Percentiles rank a stretch among this genome's conserved stretches.
Conservation (phyloP, 768 basidiomycete genomes). For the Leccinum barrowsii region DNA sequence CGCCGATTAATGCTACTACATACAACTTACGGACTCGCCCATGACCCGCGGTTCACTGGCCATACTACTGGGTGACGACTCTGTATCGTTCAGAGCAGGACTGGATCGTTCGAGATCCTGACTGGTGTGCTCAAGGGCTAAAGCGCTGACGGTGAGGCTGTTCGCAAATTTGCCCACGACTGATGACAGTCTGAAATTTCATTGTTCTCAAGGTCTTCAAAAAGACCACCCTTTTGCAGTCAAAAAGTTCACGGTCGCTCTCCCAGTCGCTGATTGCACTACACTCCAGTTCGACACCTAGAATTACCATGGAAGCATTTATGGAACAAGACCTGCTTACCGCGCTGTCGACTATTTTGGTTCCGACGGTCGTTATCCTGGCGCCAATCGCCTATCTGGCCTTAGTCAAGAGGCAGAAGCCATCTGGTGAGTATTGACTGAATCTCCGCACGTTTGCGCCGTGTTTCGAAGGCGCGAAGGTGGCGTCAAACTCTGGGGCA, state of each 20-base stretch:
- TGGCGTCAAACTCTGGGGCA: background rate
- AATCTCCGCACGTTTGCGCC: background rate
- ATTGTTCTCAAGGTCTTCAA: background rate
- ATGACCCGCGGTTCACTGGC: no score
- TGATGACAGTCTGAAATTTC: background rate
- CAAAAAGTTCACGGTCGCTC: background rate
- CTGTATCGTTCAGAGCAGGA: no score
- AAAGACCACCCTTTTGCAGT: background rate
- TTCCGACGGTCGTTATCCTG: constrained; percentile 8
- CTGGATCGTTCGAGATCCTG: background rate
- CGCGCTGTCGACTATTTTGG: constrained; percentile 11
- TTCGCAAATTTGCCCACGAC: background rate
- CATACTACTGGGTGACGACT: background rate
- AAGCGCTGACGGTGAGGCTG: background rate
- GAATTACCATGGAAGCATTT: background rate
- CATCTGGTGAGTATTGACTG: constrained; percentile 14
- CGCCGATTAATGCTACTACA: background rate
- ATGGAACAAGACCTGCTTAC: constrained; percentile 2
- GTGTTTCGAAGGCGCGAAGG: background rate
- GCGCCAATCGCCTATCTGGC: constrained; percentile 18
- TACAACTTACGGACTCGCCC: no score
- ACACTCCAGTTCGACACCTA: background rate
- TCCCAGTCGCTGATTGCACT: background rate
- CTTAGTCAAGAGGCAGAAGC: constrained; percentile 1
- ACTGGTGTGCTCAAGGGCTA: background rate